Evolutionary conservation across 78 protist genomes (phyloP).

Genomic region (Guillardia theta): DNA sequence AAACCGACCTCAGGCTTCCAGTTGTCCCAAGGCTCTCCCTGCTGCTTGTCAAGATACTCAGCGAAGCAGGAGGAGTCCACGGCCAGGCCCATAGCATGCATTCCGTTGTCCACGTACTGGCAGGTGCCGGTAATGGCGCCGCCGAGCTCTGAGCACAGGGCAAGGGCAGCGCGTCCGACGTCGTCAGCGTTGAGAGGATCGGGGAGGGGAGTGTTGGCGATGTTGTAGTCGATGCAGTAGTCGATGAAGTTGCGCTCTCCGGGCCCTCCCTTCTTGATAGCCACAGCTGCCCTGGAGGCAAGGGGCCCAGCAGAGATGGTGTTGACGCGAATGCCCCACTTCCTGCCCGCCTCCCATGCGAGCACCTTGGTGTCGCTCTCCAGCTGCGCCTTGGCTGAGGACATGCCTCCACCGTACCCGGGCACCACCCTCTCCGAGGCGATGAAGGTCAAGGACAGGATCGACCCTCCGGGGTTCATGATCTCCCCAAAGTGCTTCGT

Average conservation of each 20-base stretch:
- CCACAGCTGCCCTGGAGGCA: neutral
- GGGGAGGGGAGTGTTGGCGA: slow-evolving; percentile 41
- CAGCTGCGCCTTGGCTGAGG: slow-evolving; percentile 41
- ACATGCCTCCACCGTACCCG: slow-evolving; percentile 29
- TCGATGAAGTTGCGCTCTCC: neutral
- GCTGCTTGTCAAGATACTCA: neutral
- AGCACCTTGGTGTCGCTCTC: slow-evolving; percentile 38
- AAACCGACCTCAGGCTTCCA: too few species aligned
- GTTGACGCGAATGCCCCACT: slow-evolving; percentile 44
- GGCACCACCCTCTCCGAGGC: slow-evolving; percentile 51
- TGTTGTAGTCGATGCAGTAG: slow-evolving; percentile 51
- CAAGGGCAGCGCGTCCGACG: slow-evolving; percentile 45
- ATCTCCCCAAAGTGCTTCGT: slow-evolving; percentile 43
- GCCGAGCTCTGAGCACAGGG: slow-evolving; percentile 28
- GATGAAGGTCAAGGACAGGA: slow-evolving; percentile 47
- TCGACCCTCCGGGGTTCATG: slow-evolving; percentile 48
- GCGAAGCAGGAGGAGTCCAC: neutral
- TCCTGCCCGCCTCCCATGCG: slow-evolving; percentile 59
- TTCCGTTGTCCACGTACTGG: slow-evolving; percentile 60
- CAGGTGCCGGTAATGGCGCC: slow-evolving; percentile 43
- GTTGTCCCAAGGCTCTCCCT: slow-evolving; percentile 27
- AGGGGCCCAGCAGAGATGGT: slow-evolving; percentile 63
- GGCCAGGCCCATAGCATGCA: slow-evolving; percentile 48
- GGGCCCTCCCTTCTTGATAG: slow-evolving; percentile 6
- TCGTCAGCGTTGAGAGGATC: slow-evolving; percentile 48